phyloP scores from a whole-genome alignment of 768 basidiomycete species.

The Suillus fuscotomentosus region DNA sequence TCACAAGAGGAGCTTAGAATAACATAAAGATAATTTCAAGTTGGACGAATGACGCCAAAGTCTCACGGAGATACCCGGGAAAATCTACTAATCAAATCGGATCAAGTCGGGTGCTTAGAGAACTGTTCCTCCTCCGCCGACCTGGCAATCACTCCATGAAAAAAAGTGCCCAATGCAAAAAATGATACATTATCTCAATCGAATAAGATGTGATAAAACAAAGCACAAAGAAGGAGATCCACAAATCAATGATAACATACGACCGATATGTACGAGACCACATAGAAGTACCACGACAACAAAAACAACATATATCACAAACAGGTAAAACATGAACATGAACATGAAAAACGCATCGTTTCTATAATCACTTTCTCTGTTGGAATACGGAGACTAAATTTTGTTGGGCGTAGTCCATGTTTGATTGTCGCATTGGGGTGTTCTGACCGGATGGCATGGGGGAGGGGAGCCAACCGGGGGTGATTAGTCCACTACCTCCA shows the following conservation, averaged over 20 bases:
- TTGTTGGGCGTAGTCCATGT: constrained; percentile 28
- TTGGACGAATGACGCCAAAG: no score
- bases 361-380: constrained; percentile 26
- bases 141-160: not conserved
- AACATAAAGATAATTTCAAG: no score
- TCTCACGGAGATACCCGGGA: no score
- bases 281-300: not conserved
- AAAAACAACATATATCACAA: not conserved
- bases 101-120: no score
- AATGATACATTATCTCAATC: not conserved
- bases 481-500: constrained; percentile 82
- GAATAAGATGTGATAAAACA: not conserved
- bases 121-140: no score
- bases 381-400: constrained; percentile 24
- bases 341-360: not conserved
- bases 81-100: no score
- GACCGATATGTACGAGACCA: not conserved
- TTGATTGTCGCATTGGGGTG: constrained; percentile 34
- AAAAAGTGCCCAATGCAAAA: not conserved
- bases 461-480: constrained; percentile 63
- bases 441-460: constrained; percentile 58
- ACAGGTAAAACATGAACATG: not conserved
- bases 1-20: no score
- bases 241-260: not conserved
- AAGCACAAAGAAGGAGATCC: not conserved